Base-by-base conservation (phyloP, 1,284 basidiomycete genomes). In the Apiotrichum sp. region DNA sequence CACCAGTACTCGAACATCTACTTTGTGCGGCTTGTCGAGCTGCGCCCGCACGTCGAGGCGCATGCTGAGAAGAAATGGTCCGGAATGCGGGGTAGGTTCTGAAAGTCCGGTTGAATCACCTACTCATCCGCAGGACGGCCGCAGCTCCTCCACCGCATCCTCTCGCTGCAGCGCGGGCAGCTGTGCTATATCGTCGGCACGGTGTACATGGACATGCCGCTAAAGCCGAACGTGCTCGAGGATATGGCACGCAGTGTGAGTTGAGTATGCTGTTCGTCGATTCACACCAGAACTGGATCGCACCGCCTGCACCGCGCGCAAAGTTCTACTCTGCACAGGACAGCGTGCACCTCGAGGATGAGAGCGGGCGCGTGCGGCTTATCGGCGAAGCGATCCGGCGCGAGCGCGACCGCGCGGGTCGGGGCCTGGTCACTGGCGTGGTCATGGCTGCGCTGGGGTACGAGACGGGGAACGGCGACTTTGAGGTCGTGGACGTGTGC, bases 181-280 rank as follows among this genome's bases (percentile, higher is more conserved):
- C 77, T 95, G 51, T 96, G 90, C 75, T 97, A 88, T 74, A 83
- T 98, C 59, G 80, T 96, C 56, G 95, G 95, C 2, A 98, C 95
- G 0, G 84, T 98, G 2, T 99, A 98, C 75, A 87, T 96, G 83
- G 89, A 96, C 60, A 98, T 98, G 96, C 89, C 89, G 4, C 81
- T 97, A 55, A 99, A 99, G 72, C 95, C 95, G 0, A 97, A 98
- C 66, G 89, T 99, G 11, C 81, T 99, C 54, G 88, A 93, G 67
- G 96, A 99, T 64, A 83, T 98, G 63, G 91, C 87, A 11, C 82
- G 89, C 69, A 92, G 98, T 68, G 95, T 96, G 68, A 66, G 87
- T 47, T 29, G 51, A 22, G 45, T 22, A 31, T 29, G 13, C 14
- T 7, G 16, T 5, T 11, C 8, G n/a, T 35, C 29, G 7, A 16